Evolutionary conservation across 2,329 filamentous ascomycete species (phyloP).

Genomic region (Arthroderma sp.): DNA sequence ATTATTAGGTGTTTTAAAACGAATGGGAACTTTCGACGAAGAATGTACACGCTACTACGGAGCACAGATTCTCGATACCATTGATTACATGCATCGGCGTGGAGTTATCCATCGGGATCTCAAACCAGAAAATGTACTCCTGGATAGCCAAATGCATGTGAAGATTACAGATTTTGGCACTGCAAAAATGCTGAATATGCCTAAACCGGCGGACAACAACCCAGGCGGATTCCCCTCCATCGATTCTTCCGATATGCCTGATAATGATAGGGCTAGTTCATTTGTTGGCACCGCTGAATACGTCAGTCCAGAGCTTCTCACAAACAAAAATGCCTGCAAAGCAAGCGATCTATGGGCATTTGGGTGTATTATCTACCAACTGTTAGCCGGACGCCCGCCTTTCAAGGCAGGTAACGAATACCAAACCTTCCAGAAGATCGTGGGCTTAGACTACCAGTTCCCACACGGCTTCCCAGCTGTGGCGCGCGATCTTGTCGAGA

Average conservation of each 20-base stretch:
- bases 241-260: constrained; percentile 42
- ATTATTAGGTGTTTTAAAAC: constrained; percentile 81
- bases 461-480: constrained; percentile 74
- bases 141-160: constrained; percentile 92
- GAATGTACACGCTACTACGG: constrained; percentile 92
- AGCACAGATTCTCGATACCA: constrained; percentile 88
- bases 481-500: constrained; percentile 78
- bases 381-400: constrained; percentile 85
- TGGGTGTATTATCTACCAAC: constrained; percentile 93
- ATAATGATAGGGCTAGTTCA: constrained; percentile 69
- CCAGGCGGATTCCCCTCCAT: constrained; percentile 34
- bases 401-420: constrained; percentile 97
- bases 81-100: constrained; percentile 94
- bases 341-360: constrained; percentile 97
- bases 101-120: constrained; percentile 94
- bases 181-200: constrained; percentile 68
- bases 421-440: constrained; percentile 95
- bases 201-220: constrained; percentile 32
- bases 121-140: constrained; percentile 90
- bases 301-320: constrained; percentile 92
- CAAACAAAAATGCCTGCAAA: constrained; percentile 93
- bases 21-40: constrained; percentile 84
- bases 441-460: constrained; percentile 86
- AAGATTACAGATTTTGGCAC: constrained; percentile 99
- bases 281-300: constrained; percentile 98